phyloP scores from a whole-genome alignment of 805 yeast species.

The Lipomyces spencermartinsiae region DNA sequence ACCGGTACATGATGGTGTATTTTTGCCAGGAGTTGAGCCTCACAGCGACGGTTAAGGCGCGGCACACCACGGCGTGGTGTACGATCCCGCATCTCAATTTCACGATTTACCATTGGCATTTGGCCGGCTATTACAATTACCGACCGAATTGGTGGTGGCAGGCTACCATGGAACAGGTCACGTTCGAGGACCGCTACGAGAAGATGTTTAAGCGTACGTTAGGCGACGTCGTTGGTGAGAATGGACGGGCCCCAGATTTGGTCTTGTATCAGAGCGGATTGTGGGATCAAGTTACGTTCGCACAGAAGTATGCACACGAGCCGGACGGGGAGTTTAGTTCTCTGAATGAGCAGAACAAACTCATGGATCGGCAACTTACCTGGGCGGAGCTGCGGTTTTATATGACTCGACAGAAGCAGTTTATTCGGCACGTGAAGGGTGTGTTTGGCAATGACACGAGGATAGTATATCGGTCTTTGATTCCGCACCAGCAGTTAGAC shows the following conservation, averaged over 20 bases:
- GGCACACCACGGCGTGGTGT: constrained; percentile 14
- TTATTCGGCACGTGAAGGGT: constrained; percentile 13
- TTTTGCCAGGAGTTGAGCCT: constrained; percentile 27
- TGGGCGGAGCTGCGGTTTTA: constrained; percentile 18
- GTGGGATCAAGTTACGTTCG: constrained; percentile 24
- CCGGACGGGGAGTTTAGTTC: not conserved
- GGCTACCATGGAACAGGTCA: constrained; percentile 6
- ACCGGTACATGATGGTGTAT: constrained; percentile 16
- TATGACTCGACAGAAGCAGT: constrained; percentile 14
- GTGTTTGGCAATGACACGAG: constrained; percentile 24
- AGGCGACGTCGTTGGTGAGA: not conserved
- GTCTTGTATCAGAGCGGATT: constrained; percentile 18
- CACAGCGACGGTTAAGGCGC: not conserved
- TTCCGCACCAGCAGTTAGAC: constrained; percentile 12
- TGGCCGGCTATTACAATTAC: constrained; percentile 13
- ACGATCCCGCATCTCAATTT: constrained; percentile 16
- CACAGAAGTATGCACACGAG: not conserved
- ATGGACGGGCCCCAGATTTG: constrained; percentile 19
- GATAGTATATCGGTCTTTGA: constrained; percentile 25
- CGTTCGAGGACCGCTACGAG: constrained; percentile 23
- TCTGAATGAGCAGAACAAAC: not conserved
- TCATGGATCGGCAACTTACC: not conserved
- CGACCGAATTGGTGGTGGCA: constrained; percentile 27
- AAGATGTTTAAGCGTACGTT: constrained; percentile 1
- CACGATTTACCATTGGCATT: constrained; percentile 20